Percentiles rank a stretch among this genome's conserved stretches.
Conservation (phyloP, 2,329 filamentous ascomycete species). For the Pseudogymnoascus sp. region DNA sequence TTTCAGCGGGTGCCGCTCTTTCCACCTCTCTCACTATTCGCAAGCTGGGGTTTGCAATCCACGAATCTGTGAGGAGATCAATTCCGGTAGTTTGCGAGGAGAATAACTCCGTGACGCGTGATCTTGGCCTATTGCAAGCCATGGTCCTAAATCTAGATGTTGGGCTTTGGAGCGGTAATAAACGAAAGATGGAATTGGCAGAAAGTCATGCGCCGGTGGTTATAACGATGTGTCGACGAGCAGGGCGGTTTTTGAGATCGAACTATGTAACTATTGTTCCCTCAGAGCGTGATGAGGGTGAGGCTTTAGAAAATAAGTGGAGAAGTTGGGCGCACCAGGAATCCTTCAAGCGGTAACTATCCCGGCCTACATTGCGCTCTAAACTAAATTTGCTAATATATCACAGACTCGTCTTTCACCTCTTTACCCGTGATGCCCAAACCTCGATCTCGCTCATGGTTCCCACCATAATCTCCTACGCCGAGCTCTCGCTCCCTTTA, state of each 20-base stretch:
- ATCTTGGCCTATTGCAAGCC: constrained; percentile 42
- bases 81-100: constrained; percentile 32
- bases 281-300: constrained; percentile 46
- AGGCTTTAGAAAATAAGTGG: constrained; percentile 56
- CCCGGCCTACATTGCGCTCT: neutral
- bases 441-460: constrained; percentile 58
- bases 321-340: constrained; percentile 54
- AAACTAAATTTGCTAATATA: constrained; percentile 11
- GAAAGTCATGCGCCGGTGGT: constrained; percentile 48
- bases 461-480: constrained; percentile 58
- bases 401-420: constrained; percentile 50
- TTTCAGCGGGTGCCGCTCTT: constrained; percentile 15
- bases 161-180: constrained; percentile 50
- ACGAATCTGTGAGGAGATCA: constrained; percentile 17
- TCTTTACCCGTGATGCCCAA: constrained; percentile 57
- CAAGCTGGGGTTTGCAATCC: constrained; percentile 20
- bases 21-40: constrained; percentile 13
- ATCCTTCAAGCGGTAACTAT: constrained; percentile 50
- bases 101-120: constrained; percentile 40
- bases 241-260: constrained; percentile 35
- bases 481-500: constrained; percentile 57
- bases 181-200: constrained; percentile 49
- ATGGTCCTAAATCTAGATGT: constrained; percentile 42
- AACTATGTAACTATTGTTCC: constrained; percentile 43
- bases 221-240: constrained; percentile 46